Conservation (phyloP, 208 protist genomes). For the Leishmania mexicana region DNA sequence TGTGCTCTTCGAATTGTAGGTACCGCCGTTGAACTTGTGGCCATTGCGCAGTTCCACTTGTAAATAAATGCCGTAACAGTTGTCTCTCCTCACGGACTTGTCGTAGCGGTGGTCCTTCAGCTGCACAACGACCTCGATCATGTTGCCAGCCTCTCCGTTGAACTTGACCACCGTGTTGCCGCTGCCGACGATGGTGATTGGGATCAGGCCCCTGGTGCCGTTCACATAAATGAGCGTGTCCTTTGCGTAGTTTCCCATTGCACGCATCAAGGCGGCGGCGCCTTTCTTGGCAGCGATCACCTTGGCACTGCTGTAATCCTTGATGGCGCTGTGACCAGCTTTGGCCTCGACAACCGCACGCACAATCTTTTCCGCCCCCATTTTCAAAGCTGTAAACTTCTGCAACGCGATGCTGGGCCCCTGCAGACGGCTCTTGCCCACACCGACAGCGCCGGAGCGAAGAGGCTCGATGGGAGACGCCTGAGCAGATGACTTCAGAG, state of each 20-base stretch:
- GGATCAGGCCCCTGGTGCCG: constrained; percentile 9
- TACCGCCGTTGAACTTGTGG: background rate
- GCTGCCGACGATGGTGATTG: constrained; percentile 27
- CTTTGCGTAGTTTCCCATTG: background rate
- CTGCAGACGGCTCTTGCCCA: background rate
- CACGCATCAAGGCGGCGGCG: background rate
- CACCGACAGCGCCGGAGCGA: background rate
- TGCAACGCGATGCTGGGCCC: background rate
- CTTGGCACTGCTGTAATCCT: background rate
- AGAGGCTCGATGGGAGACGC: constrained; percentile 8
- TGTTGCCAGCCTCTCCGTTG: constrained; percentile 27
- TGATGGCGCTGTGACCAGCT: background rate
- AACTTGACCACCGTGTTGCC: constrained; percentile 44
- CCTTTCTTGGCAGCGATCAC: background rate
- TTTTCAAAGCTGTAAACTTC: background rate
- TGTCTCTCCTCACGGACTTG: constrained; percentile 21
- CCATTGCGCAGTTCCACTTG: constrained; percentile 39
- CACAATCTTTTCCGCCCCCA: background rate
- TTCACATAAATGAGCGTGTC: constrained; percentile 10
- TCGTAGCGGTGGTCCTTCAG: constrained; percentile 54
- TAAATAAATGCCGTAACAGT: constrained; percentile 54
- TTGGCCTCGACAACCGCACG: background rate
- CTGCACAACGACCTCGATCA: constrained; percentile 50
- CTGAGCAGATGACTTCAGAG: background rate
- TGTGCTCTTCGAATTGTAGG: no score